Conservation (phyloP, 1,284 basidiomycete species). For the Leccinum subrobustum region DNA sequence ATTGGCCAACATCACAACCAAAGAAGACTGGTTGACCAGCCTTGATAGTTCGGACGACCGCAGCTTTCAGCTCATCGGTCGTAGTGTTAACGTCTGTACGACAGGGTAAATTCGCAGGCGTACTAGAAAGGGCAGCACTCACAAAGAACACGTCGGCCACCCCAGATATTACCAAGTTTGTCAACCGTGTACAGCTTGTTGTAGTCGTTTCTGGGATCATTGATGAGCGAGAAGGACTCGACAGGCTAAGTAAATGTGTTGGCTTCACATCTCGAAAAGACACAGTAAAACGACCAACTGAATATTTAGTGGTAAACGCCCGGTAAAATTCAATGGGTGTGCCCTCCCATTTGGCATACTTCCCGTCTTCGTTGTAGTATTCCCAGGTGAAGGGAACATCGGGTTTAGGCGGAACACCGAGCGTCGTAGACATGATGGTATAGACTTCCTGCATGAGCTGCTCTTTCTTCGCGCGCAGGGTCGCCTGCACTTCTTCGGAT, state of each 20-base stretch:
- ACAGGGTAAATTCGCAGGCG: slow-evolving; percentile 1
- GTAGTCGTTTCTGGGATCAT: slow-evolving; percentile 89
- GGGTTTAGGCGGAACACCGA: slow-evolving; percentile 81
- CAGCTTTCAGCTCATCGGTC: slow-evolving; percentile 76
- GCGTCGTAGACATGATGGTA: slow-evolving; percentile 80
- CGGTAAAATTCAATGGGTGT: slow-evolving; percentile 82
- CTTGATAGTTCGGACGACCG: slow-evolving; percentile 83
- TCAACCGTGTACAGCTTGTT: slow-evolving; percentile 90
- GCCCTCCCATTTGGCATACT: slow-evolving; percentile 73
- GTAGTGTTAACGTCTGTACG: slow-evolving; percentile 85
- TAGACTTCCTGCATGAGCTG: slow-evolving; percentile 84
- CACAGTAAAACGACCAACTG: slow-evolving; percentile 41
- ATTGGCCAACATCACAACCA: slow-evolving; percentile 88
- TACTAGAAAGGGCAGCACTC: slow-evolving; percentile 30
- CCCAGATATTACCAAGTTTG: slow-evolving; percentile 90
- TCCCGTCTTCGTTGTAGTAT: slow-evolving; percentile 81
- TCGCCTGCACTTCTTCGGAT: slow-evolving; percentile 43
- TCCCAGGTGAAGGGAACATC: slow-evolving; percentile 82
- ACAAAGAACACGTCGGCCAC: slow-evolving; percentile 81
- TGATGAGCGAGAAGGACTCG: slow-evolving; percentile 88
- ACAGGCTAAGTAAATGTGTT: slow-evolving; percentile 39
- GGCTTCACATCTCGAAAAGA: slow-evolving; percentile 4
- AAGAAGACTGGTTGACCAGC: slow-evolving; percentile 93
- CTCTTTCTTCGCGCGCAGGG: slow-evolving; percentile 79
- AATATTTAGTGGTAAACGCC: slow-evolving; percentile 57